A percentile compares a stretch with the other conserved stretches of the same genome.
These are phyloP conservation scores for Tagetes erecta DNA, from an alignment of 129 eudicot genomes.

Conservation along the genomic window DNA sequence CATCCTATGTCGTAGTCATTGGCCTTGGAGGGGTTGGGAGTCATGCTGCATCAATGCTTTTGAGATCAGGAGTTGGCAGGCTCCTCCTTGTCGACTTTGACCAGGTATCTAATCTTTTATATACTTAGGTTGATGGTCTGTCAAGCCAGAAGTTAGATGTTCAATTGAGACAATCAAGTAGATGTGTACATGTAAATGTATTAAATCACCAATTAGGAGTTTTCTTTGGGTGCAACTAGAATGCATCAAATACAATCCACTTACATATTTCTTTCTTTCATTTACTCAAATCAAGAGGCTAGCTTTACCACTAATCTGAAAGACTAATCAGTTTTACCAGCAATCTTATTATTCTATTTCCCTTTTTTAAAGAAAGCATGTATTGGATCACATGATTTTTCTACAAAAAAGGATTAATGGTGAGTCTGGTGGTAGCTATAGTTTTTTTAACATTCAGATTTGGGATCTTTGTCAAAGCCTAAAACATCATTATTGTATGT, in stretches of 20 bases:
- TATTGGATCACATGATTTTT: not conserved
- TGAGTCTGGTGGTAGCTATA: not conserved
- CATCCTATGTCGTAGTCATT: constrained; percentile 87
- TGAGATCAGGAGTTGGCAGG: constrained; percentile 98
- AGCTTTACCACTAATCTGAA: not conserved
- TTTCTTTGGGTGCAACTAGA: not conserved
- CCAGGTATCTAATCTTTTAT: constrained; percentile 54
- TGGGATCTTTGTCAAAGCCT: not conserved
- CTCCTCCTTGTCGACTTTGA: constrained; percentile 97
- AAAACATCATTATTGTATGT: not conserved
- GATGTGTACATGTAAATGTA: not conserved
- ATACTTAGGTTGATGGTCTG: not conserved
- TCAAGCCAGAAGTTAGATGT: constrained; percentile 4
- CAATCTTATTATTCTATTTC: not conserved
- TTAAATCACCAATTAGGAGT: not conserved
- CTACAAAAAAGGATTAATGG: not conserved
- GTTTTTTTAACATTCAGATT: not conserved
- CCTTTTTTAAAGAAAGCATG: not conserved
- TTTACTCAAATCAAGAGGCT: not conserved
- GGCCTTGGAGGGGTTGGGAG: constrained; percentile 99
- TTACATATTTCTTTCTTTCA: not conserved
- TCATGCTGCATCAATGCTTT: constrained; percentile 98
- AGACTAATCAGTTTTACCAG: not conserved
- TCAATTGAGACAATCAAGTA: not conserved
- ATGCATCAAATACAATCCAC: not conserved